A percentile compares a stretch with the other conserved stretches of the same genome.
These are phyloP conservation scores for Sergeia podlipaevii DNA, from an alignment of 208 protist species.

Conservation along the genomic window DNA sequence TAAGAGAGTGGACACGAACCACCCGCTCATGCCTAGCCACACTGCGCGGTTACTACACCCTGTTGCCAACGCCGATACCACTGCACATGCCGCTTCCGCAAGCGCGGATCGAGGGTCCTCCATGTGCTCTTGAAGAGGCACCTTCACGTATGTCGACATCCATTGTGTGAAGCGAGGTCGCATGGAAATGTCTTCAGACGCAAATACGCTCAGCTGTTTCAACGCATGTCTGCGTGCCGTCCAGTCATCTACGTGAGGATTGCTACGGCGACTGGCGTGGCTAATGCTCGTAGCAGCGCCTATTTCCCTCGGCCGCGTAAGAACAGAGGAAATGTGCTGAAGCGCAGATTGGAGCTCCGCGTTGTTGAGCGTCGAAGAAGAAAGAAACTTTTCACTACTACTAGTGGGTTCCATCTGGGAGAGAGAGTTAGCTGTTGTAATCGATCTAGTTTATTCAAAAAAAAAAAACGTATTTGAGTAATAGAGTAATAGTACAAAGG, in stretches of 20 bases:
- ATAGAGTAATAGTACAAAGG: no score
- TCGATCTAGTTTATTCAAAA: background rate
- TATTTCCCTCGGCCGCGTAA: no score
- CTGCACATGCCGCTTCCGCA: slow-evolving; percentile 12
- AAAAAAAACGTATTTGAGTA: slow-evolving; percentile 1
- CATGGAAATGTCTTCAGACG: slow-evolving; percentile 21
- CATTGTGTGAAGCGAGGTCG: slow-evolving; percentile 23
- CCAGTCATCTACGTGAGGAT: no score
- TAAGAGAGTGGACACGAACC: slow-evolving; percentile 46
- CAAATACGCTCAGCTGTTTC: slow-evolving; percentile 18
- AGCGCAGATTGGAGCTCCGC: no score
- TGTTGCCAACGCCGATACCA: slow-evolving; percentile 8
- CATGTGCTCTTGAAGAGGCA: slow-evolving; percentile 32
- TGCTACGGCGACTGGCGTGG: no score
- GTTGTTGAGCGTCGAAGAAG: no score
- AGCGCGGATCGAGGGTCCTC: slow-evolving; percentile 34
- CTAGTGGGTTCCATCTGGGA: no score
- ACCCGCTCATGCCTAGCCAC: slow-evolving; percentile 18
- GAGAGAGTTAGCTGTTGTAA: no score
- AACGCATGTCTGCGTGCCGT: slow-evolving; percentile 22
- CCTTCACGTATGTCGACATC: slow-evolving; percentile 42
- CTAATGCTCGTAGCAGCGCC: no score
- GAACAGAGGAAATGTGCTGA: no score
- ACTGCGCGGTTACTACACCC: slow-evolving; percentile 18
- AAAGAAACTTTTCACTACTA: no score